phyloP scores from a whole-genome alignment of 768 basidiomycete species.

The Daedaleopsis nitida region DNA sequence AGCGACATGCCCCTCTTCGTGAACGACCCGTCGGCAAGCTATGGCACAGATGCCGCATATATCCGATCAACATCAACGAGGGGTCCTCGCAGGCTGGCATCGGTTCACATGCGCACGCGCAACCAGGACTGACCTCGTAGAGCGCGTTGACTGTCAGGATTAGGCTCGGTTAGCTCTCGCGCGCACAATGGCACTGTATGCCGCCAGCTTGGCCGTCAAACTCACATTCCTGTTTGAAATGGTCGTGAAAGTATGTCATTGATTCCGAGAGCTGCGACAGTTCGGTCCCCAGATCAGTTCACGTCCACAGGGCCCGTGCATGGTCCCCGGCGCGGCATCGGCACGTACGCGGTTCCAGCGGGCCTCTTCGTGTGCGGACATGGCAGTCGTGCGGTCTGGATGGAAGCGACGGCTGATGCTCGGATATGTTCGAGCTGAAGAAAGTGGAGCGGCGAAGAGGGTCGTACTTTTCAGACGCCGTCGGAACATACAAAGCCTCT shows the following conservation, averaged over 20 bases:
- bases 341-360: constrained; percentile 24
- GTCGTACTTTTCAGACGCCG: neutral
- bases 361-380: constrained; percentile 21
- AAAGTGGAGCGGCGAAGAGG: neutral
- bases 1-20: constrained; percentile 45
- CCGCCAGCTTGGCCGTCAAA: neutral
- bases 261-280: constrained; percentile 15
- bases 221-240: constrained; percentile 54
- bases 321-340: too few relatives aligned
- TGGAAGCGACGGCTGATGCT: neutral
- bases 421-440: neutral
- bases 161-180: neutral
- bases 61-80: too few relatives aligned
- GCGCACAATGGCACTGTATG: neutral
- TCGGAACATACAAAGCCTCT: neutral
- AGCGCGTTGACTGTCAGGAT: constrained; percentile 41
- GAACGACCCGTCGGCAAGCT: constrained; percentile 59
- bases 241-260: constrained; percentile 30
- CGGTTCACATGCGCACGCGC: neutral
- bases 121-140: constrained; percentile 39
- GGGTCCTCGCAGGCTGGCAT: neutral
- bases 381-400: neutral
- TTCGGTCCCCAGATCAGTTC: neutral
- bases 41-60: too few relatives aligned
- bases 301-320: too few relatives aligned